Evolutionary conservation across 2,329 filamentous ascomycete species (phyloP), one percentile per base, ranked within the genome.

Genomic region (Xylariales sp.): DNA sequence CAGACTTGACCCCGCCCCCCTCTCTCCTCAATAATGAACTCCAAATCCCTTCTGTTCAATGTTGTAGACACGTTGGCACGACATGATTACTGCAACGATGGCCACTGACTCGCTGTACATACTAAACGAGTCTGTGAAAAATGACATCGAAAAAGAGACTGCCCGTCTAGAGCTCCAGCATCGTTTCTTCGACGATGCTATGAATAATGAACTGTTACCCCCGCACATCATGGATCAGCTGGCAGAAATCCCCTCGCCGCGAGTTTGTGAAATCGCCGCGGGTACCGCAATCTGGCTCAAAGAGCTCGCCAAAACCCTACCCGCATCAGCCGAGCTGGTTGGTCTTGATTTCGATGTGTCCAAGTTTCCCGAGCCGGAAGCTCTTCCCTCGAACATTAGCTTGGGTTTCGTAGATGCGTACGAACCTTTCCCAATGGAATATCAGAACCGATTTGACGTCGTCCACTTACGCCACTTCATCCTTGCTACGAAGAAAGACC

Each of bases 221-320:
- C 14, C 30, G 30, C 67, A 68, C 61, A 55, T 67, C 45, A 28
- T 34, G n/a, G 16, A 23, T 4, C 10, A 63, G 16, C 23, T 71
- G 16, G 54, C 55, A 5, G 32, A 59, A 7, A 64, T 43, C 23
- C 62, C 66, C 1, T 50, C 65, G 6, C 68, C 69, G 1, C 60
- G 62, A 9, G 30, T 72, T 18, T 59, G 62, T 23, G 70, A 71
- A 0, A 12, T 69, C 32, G 68, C 68, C 3, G 70, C 71, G 5
- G 69, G 69, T 3, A 61, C 68, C 7, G 64, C 41, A 14, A 60
- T 71, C 9, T 73, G 69, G 70, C 48, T 72, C 9, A 49, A n/a
- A 5, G 65, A 69, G 7, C 50, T 72, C 14, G 61, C 69, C 5
- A 57, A 49, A 39, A 49, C 39, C 30, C 59, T 73, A 2, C 69